Evolutionary conservation across 2,329 filamentous ascomycete species (phyloP).

Genomic region (Botrytis hyacinthi): DNA sequence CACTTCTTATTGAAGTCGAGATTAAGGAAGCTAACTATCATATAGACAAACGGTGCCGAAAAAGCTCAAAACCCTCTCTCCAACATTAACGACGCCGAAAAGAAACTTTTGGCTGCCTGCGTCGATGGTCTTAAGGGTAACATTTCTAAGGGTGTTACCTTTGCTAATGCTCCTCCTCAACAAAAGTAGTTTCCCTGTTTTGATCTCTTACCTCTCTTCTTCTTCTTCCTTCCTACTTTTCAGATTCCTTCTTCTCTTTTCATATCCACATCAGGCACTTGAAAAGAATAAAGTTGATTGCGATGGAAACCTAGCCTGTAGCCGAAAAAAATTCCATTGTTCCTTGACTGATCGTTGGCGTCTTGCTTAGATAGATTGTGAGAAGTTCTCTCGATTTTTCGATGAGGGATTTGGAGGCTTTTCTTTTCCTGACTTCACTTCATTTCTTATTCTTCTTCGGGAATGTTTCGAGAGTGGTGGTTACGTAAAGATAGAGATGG

Average conservation of each 20-base stretch:
- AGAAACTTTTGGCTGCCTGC: slow-evolving; percentile 18
- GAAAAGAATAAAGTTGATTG: neutral
- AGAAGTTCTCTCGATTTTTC: slow-evolving; percentile 15
- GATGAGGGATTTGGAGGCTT: neutral
- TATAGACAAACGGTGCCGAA: slow-evolving; percentile 58
- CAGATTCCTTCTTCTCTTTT: neutral
- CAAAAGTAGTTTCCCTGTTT: slow-evolving; percentile 23
- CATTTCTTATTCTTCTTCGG: neutral
- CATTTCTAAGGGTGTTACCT: slow-evolving; percentile 81
- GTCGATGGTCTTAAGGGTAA: slow-evolving; percentile 53
- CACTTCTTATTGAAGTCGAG: slow-evolving; percentile 59
- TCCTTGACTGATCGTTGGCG: slow-evolving; percentile 19
- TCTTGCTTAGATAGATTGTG: slow-evolving; percentile 22
- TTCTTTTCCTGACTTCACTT: slow-evolving; percentile 6
- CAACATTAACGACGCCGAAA: slow-evolving; percentile 32
- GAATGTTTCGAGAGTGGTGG: neutral
- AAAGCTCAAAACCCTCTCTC: slow-evolving; percentile 20
- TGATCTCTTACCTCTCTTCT: neutral
- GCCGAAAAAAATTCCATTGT: neutral
- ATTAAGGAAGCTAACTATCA: slow-evolving; percentile 79
- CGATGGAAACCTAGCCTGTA: neutral
- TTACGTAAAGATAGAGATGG: too few species aligned
- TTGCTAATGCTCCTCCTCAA: slow-evolving; percentile 40
- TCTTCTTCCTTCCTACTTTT: neutral
- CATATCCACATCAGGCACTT: neutral